Evolutionary conservation across 257 asterid species (phyloP), one percentile per base, ranked within the genome.

Genomic region (Thymus quinquecostatus): DNA sequence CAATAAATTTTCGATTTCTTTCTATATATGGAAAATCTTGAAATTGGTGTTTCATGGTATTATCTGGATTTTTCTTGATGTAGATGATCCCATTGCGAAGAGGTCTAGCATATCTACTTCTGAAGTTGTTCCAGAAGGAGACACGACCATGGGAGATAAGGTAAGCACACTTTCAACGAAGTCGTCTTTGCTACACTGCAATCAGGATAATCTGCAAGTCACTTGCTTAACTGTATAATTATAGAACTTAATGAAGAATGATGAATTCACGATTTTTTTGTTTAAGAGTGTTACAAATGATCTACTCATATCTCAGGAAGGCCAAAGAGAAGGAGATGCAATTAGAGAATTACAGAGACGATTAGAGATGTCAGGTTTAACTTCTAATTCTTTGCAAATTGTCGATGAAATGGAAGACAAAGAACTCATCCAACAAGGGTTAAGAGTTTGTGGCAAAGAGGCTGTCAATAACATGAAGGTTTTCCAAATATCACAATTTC

Each of bases 21-120:
- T 67, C 5, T 32, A 6, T 34, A 41, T 64, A 60, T 43, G 28
- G 38, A 8, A 44, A 21, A 34, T 60, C 47, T 62, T 8, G 8
- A 8, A 66, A 67, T 44, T 75, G 41, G 50, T 34, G 60, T 67
- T 65, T 80, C 38, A 29, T 66, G 13, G 47, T 44, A 69, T 73
- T 61, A 33, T 65, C 68, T 33, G 14, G 32, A 70, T 60, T 75
- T 70, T 75, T 48, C 78, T 72, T 76, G 60, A 71, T 81, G 64
- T 81, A 94, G 99, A 89, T 75, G 99, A 91, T 82, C 97, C 97
- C 54, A 83, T 89, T 77, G 96, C 99, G 41, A 91, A 81, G 75
- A 85, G 90, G 70, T 61, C 62, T 51, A 71, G 71, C 36, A 48
- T 76, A 53, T 65, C 84, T 63, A 78, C 88, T 40, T 77, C 87